These are phyloP conservation scores for Yamadazyma triangularis DNA, from an alignment of 1,139 yeast species.

Conservation along the genomic window DNA sequence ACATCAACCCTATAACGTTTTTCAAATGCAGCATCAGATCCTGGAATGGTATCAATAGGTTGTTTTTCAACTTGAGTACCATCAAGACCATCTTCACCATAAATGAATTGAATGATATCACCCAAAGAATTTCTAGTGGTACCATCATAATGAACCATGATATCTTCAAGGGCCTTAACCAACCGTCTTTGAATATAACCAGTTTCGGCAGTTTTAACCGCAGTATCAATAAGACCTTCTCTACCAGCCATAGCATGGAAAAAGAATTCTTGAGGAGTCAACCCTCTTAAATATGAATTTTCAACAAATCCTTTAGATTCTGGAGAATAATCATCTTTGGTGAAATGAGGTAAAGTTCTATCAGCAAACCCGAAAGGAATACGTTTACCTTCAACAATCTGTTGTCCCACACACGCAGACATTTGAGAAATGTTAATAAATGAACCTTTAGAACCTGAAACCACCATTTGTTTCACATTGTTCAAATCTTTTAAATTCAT, in stretches of 20 bases:
- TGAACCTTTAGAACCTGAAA: constrained; percentile 99
- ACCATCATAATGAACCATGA: constrained; percentile 98
- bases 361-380: constrained; percentile 96
- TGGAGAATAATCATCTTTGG: constrained; percentile 97
- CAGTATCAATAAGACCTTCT: constrained; percentile 99
- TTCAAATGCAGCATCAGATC: constrained; percentile 80
- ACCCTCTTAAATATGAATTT: constrained; percentile 93
- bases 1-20: constrained; percentile 83
- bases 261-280: constrained; percentile 98
- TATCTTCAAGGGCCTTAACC: constrained; percentile 96
- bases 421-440: constrained; percentile 97
- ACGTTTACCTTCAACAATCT: constrained; percentile 99
- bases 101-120: constrained; percentile 90
- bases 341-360: constrained; percentile 95
- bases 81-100: constrained; percentile 99
- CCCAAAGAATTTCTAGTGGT: constrained; percentile 97
- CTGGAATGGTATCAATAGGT: constrained; percentile 94
- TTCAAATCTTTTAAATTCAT: constrained; percentile 89
- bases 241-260: constrained; percentile 99
- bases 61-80: constrained; percentile 98
- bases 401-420: constrained; percentile 99
- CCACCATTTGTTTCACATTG: constrained; percentile 98
- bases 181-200: constrained; percentile 99
- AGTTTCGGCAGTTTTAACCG: constrained; percentile 97
- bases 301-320: constrained; percentile 98